Base-by-base conservation (phyloP, 257 asterid species). In the Verbena officinalis region DNA sequence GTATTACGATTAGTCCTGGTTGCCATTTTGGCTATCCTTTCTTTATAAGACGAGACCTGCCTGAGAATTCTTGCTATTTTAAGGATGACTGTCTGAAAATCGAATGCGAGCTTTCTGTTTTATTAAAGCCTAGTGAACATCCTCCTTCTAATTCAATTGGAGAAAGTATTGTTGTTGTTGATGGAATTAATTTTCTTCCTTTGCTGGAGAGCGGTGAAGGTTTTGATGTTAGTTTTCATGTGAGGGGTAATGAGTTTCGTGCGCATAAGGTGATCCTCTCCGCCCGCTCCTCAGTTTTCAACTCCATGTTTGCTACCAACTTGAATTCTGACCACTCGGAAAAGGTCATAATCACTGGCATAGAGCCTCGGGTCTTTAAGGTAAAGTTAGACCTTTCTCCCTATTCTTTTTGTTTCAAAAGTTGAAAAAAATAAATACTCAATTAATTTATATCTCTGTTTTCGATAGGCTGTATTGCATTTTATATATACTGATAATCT, bases 161-260 rank as follows among this genome's bases (percentile, higher is more conserved):
- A n/a, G n/a, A n/a, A n/a, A n/a, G n/a, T 9, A 7, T n/a, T 33
- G 43, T 15, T 55, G 61, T 30, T 30, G 36, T 7, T 30, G 36
- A 30, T 55, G 61, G 43, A 4, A 23, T 30, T 16, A 21, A 27
- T 55, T 27, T 55, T 13, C 61, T 30, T 55, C 2, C 61, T 23
- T 13, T 55, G 43, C 9, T 55, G 22, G 43, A 27, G 23, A 27
- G 43, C 2, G 61, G 43, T 1, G 21, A 27, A 31, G 42, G 20
- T 31, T 55, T 14, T 24, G 61, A 55, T 16, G 42, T 55, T 13
- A 13, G 7, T 55, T 55, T 55, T 15, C 15, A 27, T 55, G 61
- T 55, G 42, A 24, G 21, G 22, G 61, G 61, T 1, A 6, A n/a
- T 10, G 31, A 31, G 31, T 55, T 55, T 14, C 22, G 22, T 11